Evolutionary conservation across 2,329 filamentous ascomycete species (phyloP).

Genomic region (Microcyclospora pomicola): DNA sequence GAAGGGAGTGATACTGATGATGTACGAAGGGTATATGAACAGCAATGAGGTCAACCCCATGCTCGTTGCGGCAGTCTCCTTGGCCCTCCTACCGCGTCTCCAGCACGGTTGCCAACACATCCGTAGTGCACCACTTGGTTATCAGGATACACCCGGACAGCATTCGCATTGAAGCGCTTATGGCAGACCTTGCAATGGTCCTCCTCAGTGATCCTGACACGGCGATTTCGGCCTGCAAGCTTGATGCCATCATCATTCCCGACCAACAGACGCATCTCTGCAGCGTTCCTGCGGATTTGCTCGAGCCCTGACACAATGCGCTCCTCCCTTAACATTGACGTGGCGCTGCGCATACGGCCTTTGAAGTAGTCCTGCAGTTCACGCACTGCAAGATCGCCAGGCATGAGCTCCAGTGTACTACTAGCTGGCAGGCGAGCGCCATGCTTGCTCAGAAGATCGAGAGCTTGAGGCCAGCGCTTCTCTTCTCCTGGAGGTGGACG

Average conservation of each 20-base stretch:
- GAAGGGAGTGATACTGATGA: too few species aligned
- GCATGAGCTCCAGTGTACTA: slow-evolving; percentile 76
- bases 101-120: slow-evolving; percentile 23
- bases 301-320: slow-evolving; percentile 64
- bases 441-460: slow-evolving; percentile 80
- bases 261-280: slow-evolving; percentile 58
- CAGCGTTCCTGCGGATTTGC: slow-evolving; percentile 64
- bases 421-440: slow-evolving; percentile 80
- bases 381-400: slow-evolving; percentile 60
- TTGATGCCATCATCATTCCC: slow-evolving; percentile 57
- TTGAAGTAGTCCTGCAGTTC: slow-evolving; percentile 84
- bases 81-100: too few species aligned
- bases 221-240: slow-evolving; percentile 40
- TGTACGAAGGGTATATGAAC: too few species aligned
- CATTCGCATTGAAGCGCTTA: slow-evolving; percentile 81
- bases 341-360: slow-evolving; percentile 76
- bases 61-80: too few species aligned
- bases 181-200: slow-evolving; percentile 84
- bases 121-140: slow-evolving; percentile 37
- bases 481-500: slow-evolving; percentile 61
- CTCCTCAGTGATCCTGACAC: slow-evolving; percentile 77
- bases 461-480: slow-evolving; percentile 53
- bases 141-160: slow-evolving; percentile 78
- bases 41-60: too few species aligned
- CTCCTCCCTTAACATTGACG: slow-evolving; percentile 65